Evolutionary conservation across 2,329 filamentous ascomycete genomes (phyloP).

Genomic region (Colletotrichum echinochloae): DNA sequence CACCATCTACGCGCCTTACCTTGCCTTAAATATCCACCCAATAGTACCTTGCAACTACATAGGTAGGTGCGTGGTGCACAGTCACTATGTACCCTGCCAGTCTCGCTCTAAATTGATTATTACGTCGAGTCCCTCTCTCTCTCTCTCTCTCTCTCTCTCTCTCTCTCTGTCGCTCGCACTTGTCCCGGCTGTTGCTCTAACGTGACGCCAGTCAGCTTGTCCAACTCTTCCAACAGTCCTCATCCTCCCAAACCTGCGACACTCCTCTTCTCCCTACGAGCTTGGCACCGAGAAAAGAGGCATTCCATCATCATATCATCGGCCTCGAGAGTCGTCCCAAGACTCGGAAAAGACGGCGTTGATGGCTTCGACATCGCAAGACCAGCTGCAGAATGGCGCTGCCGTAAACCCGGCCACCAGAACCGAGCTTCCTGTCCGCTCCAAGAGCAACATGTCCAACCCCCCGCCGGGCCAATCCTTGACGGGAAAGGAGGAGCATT

Average conservation of each 20-base stretch:
- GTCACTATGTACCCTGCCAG: background rate
- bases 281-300: conserved; percentile 19
- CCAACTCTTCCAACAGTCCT: conserved; percentile 22
- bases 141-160: conserved; percentile 2
- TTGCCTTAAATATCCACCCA: background rate
- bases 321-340: conserved; percentile 12
- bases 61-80: background rate
- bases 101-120: conserved; percentile 36
- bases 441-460: conserved; percentile 46
- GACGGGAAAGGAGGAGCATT: conserved; percentile 98
- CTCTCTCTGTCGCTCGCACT: background rate
- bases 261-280: conserved; percentile 2
- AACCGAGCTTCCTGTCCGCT: conserved; percentile 43
- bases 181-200: conserved; percentile 33
- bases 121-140: conserved; percentile 29
- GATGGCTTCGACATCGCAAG: conserved; percentile 40
- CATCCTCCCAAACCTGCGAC: background rate
- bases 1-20: background rate
- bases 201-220: conserved; percentile 38
- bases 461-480: conserved; percentile 64
- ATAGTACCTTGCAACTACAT: background rate
- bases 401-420: conserved; percentile 34
- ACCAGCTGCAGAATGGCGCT: conserved; percentile 39
- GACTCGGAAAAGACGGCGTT: conserved; percentile 2
- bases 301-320: background rate